Base-by-base conservation (phyloP, 1,284 basidiomycete species). In the Malassezia nana region DNA sequence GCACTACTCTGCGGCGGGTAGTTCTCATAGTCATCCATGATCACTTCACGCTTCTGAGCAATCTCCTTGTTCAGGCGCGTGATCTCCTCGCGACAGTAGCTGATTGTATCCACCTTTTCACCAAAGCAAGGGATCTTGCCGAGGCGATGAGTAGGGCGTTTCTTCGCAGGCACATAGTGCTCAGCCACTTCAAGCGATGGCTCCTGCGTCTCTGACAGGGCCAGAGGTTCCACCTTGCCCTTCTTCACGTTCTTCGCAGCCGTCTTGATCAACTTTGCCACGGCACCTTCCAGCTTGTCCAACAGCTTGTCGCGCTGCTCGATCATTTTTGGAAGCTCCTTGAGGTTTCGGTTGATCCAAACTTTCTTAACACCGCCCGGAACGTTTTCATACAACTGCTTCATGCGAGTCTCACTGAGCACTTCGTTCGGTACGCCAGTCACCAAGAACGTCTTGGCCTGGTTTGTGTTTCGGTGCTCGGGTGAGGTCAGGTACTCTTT, bases 361-460 rank as follows among this genome's bases (percentile, higher is more conserved):
- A 98, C 82, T 55, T 83, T 82, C 63, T 83, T 83, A 4, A 89
- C 84, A 16, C 88, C 88, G 6, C 89, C 89, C 1, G 88, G 87
- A 4, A 90, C 78, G 58, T 82, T 79, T 24, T 80, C 79, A 73
- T 84, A 89, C n/a, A 86, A 75, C 52, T 78, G 78, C 40, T 76
- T 78, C 28, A 95, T 79, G 20, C 84, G 83, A 18, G 80, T 77
- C 50, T 83, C 75, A 40, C 75, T 76, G 59, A 89, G 82, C 65
- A 85, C 84, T 50, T 83, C 81, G 40, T 81, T 75, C n/a, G 91
- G 89, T 6, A 98, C 83, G 41, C 89, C 89, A 13, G 88, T 89
- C 60, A 96, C 79, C 42, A 90, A 82, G 16, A 98, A 80, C 3
- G 91, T 94, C 62, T 84, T 85, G 2, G 90, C 86, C 76, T 90